Conservation (phyloP, 257 asterid genomes). For the Agastache rugosa region DNA sequence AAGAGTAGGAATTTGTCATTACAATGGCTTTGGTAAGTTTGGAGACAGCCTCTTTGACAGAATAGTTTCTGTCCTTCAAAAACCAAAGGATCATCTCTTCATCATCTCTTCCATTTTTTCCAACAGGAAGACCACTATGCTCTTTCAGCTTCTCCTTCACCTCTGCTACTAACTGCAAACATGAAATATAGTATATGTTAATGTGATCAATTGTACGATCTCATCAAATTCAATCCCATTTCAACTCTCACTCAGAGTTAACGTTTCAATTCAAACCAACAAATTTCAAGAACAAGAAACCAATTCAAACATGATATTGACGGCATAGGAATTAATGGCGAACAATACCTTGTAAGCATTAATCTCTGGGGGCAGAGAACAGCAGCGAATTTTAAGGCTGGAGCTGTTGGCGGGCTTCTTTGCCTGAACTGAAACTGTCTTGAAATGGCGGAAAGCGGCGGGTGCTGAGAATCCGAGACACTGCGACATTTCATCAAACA, state of each 20-base stretch:
- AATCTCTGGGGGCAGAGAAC: conserved; percentile 25
- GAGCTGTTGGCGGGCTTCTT: conserved; percentile 26
- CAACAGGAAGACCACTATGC: conserved; percentile 67
- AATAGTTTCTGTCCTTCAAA: conserved; percentile 72
- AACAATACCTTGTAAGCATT: conserved; percentile 39
- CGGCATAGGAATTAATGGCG: neutral
- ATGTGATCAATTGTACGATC: neutral
- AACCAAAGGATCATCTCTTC: conserved; percentile 87
- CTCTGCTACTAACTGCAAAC: conserved; percentile 66
- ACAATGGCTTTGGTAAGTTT: conserved; percentile 83
- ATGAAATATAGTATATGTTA: conserved; percentile 12
- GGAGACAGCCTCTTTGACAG: conserved; percentile 69
- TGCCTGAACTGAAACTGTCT: conserved; percentile 30
- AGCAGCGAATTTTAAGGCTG: conserved; percentile 40
- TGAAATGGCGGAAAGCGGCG: conserved; percentile 19
- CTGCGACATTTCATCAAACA: conserved; percentile 41
- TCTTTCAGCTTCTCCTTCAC: conserved; percentile 79
- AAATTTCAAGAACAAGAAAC: no score
- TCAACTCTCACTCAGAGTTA: no score
- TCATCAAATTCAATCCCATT: neutral
- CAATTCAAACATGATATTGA: neutral
- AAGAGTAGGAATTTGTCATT: conserved; percentile 25
- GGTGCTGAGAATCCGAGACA: conserved; percentile 37
- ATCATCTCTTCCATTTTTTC: conserved; percentile 81
- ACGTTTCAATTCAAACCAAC: neutral